Percentiles rank a stretch among this genome's conserved stretches.
These are phyloP conservation scores for Ampelocalamus luodianensis DNA, from an alignment of 176 grass and related monocot genomes.

Conservation along the genomic window DNA sequence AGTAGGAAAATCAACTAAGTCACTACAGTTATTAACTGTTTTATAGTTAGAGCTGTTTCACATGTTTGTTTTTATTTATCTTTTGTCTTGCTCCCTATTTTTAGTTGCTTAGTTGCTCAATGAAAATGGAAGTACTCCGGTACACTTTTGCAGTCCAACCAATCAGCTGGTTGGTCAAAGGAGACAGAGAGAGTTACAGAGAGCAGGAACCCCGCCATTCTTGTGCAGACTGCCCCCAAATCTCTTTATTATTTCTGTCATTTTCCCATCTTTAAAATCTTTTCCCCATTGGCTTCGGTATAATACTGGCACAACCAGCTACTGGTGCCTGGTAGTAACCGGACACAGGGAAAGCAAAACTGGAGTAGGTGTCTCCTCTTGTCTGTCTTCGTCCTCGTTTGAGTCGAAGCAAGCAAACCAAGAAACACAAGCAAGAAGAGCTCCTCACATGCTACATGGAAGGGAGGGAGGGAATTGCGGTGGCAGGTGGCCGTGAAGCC, in stretches of 20 bases:
- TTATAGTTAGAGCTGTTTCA: neutral
- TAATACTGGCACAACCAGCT: conserved; percentile 38
- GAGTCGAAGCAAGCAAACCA: conserved; percentile 8
- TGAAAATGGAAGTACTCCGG: conserved; percentile 21
- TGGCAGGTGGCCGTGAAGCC: conserved; percentile 29
- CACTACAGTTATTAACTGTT: neutral
- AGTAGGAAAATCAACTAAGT: neutral
- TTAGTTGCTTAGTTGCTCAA: conserved; percentile 26
- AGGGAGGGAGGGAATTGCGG: conserved; percentile 45
- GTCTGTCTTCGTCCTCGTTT: conserved; percentile 13
- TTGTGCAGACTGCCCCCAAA: conserved; percentile 37
- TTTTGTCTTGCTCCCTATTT: neutral
- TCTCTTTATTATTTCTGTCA: conserved; percentile 24
- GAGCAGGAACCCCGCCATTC: conserved; percentile 35
- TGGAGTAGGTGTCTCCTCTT: conserved; percentile 36
- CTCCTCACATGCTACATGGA: conserved; percentile 44
- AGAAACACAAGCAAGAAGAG: conserved; percentile 21
- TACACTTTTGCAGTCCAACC: conserved; percentile 60
- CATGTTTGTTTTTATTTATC: neutral
- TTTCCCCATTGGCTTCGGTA: conserved; percentile 11
- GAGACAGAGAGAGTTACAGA: conserved; percentile 26
- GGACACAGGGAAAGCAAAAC: conserved; percentile 41
- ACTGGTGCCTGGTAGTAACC: conserved; percentile 34
- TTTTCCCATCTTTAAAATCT: conserved; percentile 33
- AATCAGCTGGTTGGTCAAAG: conserved; percentile 60